phyloP scores from a whole-genome alignment of 177 flowering plant genomes.

The Vitis hybrid region DNA sequence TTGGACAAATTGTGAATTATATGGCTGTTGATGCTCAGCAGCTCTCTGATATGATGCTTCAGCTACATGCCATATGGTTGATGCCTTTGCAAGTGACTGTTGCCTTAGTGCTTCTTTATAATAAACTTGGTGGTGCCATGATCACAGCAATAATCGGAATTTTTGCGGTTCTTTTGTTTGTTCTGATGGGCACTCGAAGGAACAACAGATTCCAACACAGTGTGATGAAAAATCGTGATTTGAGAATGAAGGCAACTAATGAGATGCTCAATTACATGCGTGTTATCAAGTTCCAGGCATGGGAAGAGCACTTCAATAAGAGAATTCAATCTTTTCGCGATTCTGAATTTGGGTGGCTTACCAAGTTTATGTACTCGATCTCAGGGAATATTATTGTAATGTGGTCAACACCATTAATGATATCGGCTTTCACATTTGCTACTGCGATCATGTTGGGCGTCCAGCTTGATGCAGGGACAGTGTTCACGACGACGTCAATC shows the following conservation, averaged over 20 bases:
- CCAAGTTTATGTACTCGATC: conserved; percentile 64
- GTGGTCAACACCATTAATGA: conserved; percentile 74
- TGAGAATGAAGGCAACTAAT: conserved; percentile 85
- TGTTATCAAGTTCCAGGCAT: conserved; percentile 91
- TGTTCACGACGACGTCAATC: conserved; percentile 72
- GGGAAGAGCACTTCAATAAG: conserved; percentile 84
- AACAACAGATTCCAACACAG: conserved; percentile 58
- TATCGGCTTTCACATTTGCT: conserved; percentile 67
- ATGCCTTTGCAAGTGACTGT: conserved; percentile 74
- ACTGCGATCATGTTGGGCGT: conserved; percentile 52
- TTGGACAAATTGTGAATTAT: conserved; percentile 93
- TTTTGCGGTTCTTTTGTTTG: conserved; percentile 40
- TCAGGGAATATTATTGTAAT: conserved; percentile 62
- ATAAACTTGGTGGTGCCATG: conserved; percentile 52
- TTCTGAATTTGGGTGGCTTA: conserved; percentile 70
- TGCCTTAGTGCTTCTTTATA: conserved; percentile 66
- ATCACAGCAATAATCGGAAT: conserved; percentile 48
- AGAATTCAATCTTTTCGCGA: conserved; percentile 57
- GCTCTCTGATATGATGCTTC: conserved; percentile 90
- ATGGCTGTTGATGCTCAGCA: conserved; percentile 99
- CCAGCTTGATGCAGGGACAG: conserved; percentile 61
- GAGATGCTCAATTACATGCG: conserved; percentile 94
- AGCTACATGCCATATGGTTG: conserved; percentile 81
- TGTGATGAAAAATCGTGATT: conserved; percentile 72
- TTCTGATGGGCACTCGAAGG: conserved; percentile 43